Evolutionary conservation across 78 protist genomes (phyloP).

Genomic region (Dictyostelium brefeldianum): DNA sequence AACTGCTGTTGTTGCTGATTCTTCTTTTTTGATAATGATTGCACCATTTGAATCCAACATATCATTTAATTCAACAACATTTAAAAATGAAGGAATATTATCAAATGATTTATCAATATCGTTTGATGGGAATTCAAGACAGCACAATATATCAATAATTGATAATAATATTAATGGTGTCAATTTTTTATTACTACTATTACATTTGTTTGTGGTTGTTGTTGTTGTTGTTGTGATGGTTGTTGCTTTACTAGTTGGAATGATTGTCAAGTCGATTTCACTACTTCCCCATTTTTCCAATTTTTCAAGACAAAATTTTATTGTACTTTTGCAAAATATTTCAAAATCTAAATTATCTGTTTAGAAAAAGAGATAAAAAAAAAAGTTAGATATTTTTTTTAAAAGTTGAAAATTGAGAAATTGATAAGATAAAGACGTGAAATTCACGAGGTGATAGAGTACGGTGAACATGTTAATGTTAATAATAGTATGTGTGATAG

Average conservation of each 20-base stretch:
- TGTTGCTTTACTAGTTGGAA: neutral
- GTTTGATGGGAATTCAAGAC: slow-evolving; percentile 60
- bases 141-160: slow-evolving; percentile 78
- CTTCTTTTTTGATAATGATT: neutral
- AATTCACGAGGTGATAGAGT: neutral
- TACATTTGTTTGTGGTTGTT: neutral
- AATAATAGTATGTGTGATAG: neutral
- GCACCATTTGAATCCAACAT: slow-evolving; percentile 6
- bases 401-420: slow-evolving; percentile 14
- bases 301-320: slow-evolving; percentile 34
- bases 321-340: slow-evolving; percentile 47
- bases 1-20: neutral
- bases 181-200: neutral
- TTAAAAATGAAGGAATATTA: slow-evolving; percentile 45
- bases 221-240: neutral
- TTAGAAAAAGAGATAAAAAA: neutral
- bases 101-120: slow-evolving; percentile 46
- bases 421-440: neutral
- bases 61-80: neutral
- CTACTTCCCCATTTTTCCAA: slow-evolving; percentile 62
- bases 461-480: neutral
- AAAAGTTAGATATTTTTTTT: neutral
- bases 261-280: slow-evolving; percentile 2
- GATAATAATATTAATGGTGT: slow-evolving; percentile 22
- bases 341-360: neutral